Percentiles rank a stretch among this genome's conserved stretches.
Conservation (phyloP, 2,329 filamentous ascomycete species). For the Exutisphaerella laricina region DNA sequence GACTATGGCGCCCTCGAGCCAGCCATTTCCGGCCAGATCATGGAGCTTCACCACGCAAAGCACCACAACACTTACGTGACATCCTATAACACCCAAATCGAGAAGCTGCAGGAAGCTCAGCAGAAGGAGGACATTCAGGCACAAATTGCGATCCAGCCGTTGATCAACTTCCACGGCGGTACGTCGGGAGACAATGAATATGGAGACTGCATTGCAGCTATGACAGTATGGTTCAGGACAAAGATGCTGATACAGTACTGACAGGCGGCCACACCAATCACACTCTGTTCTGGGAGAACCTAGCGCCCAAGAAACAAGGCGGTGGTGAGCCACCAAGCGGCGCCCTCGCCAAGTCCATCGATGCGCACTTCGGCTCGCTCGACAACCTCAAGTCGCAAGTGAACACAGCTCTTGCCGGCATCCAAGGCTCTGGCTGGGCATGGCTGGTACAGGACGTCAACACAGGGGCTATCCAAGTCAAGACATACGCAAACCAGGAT, state of each 20-base stretch:
- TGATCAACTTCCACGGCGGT: slow-evolving; percentile 63
- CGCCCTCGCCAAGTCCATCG: slow-evolving; percentile 53
- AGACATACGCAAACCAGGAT: slow-evolving; percentile 82
- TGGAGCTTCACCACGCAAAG: slow-evolving; percentile 92
- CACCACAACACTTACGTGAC: slow-evolving; percentile 94
- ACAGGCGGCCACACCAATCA: slow-evolving; percentile 60
- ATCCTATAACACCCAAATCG: slow-evolving; percentile 73
- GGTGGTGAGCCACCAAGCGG: slow-evolving; percentile 60
- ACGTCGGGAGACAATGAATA: slow-evolving; percentile 14
- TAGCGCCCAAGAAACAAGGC: slow-evolving; percentile 61
- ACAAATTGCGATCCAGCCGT: slow-evolving; percentile 51
- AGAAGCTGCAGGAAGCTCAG: slow-evolving; percentile 60
- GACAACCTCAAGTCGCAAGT: slow-evolving; percentile 58
- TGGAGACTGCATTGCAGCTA: no score
- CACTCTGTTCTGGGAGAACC: slow-evolving; percentile 64
- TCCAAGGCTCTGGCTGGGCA: slow-evolving; percentile 66
- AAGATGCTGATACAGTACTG: not conserved
- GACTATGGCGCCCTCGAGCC: slow-evolving; percentile 94
- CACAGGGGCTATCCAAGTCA: slow-evolving; percentile 60
- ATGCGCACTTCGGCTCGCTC: slow-evolving; percentile 54
- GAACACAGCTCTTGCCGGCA: slow-evolving; percentile 58
- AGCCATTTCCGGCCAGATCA: slow-evolving; percentile 79
- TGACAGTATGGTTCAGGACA: not conserved
- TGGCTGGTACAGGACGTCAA: slow-evolving; percentile 71
- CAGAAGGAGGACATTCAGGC: slow-evolving; percentile 49